phyloP scores from a whole-genome alignment of 257 asterid species.

The Rauvolfia tetraphylla region DNA sequence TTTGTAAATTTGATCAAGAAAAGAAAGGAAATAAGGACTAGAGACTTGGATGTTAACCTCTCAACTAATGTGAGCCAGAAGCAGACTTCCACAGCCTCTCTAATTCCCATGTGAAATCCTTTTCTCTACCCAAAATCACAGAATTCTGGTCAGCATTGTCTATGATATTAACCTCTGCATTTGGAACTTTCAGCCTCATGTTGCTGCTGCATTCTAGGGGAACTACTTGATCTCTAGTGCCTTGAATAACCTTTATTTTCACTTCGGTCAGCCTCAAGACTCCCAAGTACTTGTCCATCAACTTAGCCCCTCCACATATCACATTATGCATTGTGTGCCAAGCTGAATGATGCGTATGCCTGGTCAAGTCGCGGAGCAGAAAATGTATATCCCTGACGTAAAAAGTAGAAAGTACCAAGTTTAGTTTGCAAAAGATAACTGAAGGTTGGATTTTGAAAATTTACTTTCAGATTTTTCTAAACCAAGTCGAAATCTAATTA shows the following conservation, averaged over 20 bases:
- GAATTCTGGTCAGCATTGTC: constrained; percentile 50
- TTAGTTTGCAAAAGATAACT: too few species aligned
- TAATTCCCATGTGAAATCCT: constrained; percentile 38
- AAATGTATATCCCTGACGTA: constrained; percentile 50
- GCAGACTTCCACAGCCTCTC: constrained; percentile 49
- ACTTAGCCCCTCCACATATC: constrained; percentile 64
- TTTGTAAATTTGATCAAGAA: too few species aligned
- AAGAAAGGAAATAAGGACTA: neutral
- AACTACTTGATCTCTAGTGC: constrained; percentile 59
- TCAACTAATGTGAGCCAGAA: neutral
- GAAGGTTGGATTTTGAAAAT: neutral
- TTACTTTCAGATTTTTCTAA: too few species aligned
- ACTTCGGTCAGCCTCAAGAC: constrained; percentile 31
- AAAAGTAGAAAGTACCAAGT: neutral
- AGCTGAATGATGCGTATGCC: constrained; percentile 85
- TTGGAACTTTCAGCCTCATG: constrained; percentile 49
- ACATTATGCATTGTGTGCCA: constrained; percentile 92
- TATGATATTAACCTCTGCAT: constrained; percentile 41
- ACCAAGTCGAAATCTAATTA: neutral
- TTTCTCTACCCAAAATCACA: constrained; percentile 50
- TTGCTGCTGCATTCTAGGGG: constrained; percentile 58
- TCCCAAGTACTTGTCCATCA: constrained; percentile 58
- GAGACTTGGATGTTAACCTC: neutral
- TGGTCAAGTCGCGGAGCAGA: constrained; percentile 35
- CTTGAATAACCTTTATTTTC: constrained; percentile 53